Conservation (phyloP, 1,139 yeast species). For the Yamadazyma blattariae region DNA sequence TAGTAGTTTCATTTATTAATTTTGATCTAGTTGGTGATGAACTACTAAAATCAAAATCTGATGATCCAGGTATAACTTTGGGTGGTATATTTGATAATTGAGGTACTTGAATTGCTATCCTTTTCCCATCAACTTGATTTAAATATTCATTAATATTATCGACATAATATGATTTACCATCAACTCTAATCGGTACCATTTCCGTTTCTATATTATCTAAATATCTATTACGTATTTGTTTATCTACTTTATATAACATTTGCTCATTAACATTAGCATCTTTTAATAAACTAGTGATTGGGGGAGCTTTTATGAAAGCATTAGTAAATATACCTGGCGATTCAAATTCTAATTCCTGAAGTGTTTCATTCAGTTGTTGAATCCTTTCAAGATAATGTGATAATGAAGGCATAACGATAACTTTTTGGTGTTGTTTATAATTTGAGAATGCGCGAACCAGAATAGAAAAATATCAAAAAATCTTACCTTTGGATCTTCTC, state of each 20-base stretch:
- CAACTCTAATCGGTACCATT: conserved; percentile 31
- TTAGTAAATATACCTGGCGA: conserved; percentile 65
- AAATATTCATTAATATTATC: conserved; percentile 21
- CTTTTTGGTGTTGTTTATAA: too few species aligned
- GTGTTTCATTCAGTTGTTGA: conserved; percentile 18
- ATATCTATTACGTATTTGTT: neutral
- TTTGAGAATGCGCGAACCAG: too few species aligned
- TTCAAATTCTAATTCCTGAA: conserved; percentile 37
- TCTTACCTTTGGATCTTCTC: too few species aligned
- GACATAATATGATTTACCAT: conserved; percentile 32
- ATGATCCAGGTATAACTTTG: neutral
- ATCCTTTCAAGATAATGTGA: conserved; percentile 23
- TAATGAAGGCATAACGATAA: conserved; percentile 23
- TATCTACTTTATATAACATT: conserved; percentile 35
- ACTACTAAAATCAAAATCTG: conserved; percentile 7
- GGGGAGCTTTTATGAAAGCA: conserved; percentile 53
- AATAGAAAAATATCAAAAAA: too few species aligned
- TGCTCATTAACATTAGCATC: conserved; percentile 59
- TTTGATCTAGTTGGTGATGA: conserved; percentile 12
- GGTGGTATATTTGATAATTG: conserved; percentile 9
- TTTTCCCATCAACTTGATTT: conserved; percentile 17
- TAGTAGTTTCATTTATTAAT: conserved; percentile 1
- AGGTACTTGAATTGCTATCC: conserved; percentile 26
- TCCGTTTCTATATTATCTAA: conserved; percentile 5
- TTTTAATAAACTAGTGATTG: conserved; percentile 56